A percentile compares a stretch with the other conserved stretches of the same genome.
phyloP scores from a whole-genome alignment of 352 stramenopile species.

The Pythium phragmiticola region DNA sequence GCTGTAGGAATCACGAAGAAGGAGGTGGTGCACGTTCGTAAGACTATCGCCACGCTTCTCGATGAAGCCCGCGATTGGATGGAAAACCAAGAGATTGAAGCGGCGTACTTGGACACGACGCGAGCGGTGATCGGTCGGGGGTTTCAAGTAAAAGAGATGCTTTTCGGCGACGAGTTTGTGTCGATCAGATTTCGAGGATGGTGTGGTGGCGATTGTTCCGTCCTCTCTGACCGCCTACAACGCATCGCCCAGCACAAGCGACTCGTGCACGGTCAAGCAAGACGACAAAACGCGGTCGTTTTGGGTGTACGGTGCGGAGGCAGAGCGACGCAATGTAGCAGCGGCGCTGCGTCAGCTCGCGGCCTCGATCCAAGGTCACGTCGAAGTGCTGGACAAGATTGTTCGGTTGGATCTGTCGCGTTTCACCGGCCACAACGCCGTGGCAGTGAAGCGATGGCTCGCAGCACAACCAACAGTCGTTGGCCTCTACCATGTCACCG shows the following conservation, averaged over 20 bases:
- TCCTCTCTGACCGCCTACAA: neutral
- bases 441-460: neutral
- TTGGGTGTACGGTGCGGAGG: slow-evolving; percentile 3
- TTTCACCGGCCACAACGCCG: neutral
- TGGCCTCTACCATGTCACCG: slow-evolving; percentile 2
- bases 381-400: slow-evolving; percentile 23
- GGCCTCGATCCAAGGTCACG: slow-evolving; percentile 1
- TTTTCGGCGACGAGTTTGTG: slow-evolving; percentile 14
- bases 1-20: neutral
- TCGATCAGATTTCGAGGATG: neutral
- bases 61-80: neutral
- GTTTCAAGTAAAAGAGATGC: slow-evolving; percentile 10
- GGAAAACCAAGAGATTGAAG: slow-evolving; percentile 7
- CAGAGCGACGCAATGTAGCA: neutral
- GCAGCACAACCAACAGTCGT: slow-evolving; percentile 1
- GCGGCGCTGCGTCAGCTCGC: neutral
- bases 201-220: neutral
- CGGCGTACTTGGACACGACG: slow-evolving; percentile 8
- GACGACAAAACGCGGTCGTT: slow-evolving; percentile 4
- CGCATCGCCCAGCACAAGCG: neutral
- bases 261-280: neutral
- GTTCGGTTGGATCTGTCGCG: slow-evolving; percentile 1
- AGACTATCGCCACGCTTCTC: neutral
- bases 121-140: slow-evolving; percentile 13
- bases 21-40: neutral